Conservation (phyloP, 176 grass and related monocot species). For the Tuctoria greenei region DNA sequence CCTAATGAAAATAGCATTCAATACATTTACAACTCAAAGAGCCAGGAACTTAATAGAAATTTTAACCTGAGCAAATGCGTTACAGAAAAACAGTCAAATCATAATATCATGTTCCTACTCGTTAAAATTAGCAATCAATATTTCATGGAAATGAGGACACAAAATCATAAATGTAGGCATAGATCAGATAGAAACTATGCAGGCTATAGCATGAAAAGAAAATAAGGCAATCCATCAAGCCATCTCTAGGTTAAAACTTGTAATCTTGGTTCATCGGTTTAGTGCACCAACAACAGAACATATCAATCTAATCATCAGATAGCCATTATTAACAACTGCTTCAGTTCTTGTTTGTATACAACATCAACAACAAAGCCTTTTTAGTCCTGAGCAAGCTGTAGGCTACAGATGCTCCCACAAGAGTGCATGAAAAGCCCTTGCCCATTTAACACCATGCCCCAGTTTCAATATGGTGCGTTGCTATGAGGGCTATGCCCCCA, state of each 20-base stretch:
- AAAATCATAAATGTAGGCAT: neutral
- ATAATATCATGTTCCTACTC: neutral
- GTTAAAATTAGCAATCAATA: neutral
- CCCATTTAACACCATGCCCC: too few species aligned
- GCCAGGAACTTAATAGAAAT: neutral
- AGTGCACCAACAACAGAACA: neutral
- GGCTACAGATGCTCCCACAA: too few species aligned
- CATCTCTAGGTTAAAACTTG: neutral
- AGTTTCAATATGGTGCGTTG: too few species aligned
- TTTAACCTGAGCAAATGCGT: neutral
- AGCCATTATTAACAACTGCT: neutral
- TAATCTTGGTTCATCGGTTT: neutral
- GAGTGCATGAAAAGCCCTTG: too few species aligned
- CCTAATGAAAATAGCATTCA: constrained; percentile 2
- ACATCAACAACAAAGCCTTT: too few species aligned
- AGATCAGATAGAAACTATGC: neutral
- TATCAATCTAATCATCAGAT: constrained; percentile 3
- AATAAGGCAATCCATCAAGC: neutral
- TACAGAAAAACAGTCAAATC: neutral
- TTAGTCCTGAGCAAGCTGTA: too few species aligned
- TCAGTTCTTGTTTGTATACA: too few species aligned
- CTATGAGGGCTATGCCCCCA: too few species aligned
- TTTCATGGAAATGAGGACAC: neutral
- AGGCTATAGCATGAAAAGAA: neutral
- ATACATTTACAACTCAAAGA: neutral